Evolutionary conservation across 2,329 filamentous ascomycete species (phyloP), one percentile per base, ranked within the genome.

Genomic region (Diplodia seriata): DNA sequence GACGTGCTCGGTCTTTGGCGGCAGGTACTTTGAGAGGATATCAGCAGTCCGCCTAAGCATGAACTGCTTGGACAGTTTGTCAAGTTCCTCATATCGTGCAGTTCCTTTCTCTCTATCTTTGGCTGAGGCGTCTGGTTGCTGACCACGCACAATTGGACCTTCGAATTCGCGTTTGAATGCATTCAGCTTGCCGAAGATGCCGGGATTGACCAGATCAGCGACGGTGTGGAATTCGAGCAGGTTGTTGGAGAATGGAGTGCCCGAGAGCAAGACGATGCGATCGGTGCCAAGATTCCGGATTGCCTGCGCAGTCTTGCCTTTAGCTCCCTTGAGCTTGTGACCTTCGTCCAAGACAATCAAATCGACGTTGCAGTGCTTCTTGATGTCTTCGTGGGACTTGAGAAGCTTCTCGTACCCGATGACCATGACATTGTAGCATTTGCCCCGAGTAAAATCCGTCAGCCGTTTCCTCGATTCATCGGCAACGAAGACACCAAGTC

Each of bases 351-450:
- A 87, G 71, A 91, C 86, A 67, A 91, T 85, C 67, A 91, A 90
- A 73, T 92, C 90, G 59, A 92, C 86, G 1, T 86, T 85, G 66
- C 81, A 78, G 7, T 86, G 87, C 73, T 87, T 87, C 70, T 87
- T 85, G 54, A 92, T 78, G 63, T 90, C 87, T 62, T 89, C 87
- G 70, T 90, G 86, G 1, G 91, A 86, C 4, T 83, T 85, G 57
- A 88, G 84, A 36, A 91, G 79, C 77, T 89, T 90, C 76, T 92
- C 90, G 73, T 92, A 92, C 1, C 90, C 90, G 68, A 92, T 87
- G 71, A 92, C 89, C 88, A 91, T 89, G 29, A 92, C 83, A 71
- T 85, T 89, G 74, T 91, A 92, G 29, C 85, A 84, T 73, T 84
- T 89, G 36, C 89, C 89, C 78, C 83, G 87, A 1, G 89, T 91